phyloP scores from a whole-genome alignment of 139 green algal genomes.

The Chlorella sorokiniana region DNA sequence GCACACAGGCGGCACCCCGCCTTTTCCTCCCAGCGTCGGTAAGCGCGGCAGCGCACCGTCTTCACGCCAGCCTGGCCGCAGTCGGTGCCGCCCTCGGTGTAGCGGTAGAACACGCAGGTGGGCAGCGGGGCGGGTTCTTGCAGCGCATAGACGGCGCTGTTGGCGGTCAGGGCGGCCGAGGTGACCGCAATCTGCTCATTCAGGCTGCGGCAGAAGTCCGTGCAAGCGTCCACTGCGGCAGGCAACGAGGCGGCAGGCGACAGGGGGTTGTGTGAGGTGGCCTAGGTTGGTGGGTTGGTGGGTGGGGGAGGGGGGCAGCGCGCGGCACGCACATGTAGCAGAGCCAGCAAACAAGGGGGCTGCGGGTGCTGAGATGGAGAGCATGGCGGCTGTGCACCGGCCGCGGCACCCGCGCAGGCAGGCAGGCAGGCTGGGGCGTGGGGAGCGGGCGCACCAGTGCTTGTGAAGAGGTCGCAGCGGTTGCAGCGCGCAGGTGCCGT shows the following conservation, averaged over 20 bases:
- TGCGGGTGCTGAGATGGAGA: no score
- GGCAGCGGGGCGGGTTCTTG: background rate
- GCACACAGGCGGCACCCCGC: no score
- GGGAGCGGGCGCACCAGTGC: background rate
- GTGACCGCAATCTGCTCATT: background rate
- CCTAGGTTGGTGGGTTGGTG: no score
- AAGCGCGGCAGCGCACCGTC: background rate
- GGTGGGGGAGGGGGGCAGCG: no score
- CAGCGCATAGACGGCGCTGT: background rate
- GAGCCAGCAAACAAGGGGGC: background rate
- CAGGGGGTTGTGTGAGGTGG: background rate
- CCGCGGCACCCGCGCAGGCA: no score
- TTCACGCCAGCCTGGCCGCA: background rate
- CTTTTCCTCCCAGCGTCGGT: background rate
- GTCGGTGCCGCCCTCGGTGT: background rate
- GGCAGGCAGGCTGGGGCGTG: background rate
- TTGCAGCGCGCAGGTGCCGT: background rate
- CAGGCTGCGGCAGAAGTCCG: background rate
- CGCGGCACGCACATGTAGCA: no score
- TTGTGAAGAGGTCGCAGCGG: background rate
- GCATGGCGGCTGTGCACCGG: no score
- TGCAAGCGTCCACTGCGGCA: background rate
- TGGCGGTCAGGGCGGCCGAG: background rate
- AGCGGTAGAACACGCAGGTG: constrained; percentile 16
- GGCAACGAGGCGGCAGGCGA: background rate